These are phyloP conservation scores for Flaveria sonorensis DNA, from an alignment of 129 eudicot species.

Conservation along the genomic window DNA sequence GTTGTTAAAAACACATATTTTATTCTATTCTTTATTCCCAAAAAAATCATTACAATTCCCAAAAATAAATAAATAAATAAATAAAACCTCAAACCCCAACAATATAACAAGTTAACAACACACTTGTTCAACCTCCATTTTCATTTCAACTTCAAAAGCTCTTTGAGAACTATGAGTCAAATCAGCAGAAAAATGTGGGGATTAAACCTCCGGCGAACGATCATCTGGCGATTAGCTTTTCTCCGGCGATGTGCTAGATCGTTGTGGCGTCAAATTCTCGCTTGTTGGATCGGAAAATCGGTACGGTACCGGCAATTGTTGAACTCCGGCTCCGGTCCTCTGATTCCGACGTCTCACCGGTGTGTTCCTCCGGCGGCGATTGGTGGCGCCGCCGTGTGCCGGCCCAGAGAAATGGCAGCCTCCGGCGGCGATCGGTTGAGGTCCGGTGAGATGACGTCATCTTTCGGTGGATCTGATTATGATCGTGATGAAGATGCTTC, in stretches of 20 bases:
- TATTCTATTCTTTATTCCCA: background rate
- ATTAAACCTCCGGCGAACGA: constrained; percentile 30
- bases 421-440: constrained; percentile 11
- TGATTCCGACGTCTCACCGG: constrained; percentile 14
- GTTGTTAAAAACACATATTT: constrained; percentile 27
- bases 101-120: background rate
- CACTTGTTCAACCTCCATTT: background rate
- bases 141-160: background rate
- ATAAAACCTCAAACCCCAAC: background rate
- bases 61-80: background rate
- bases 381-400: background rate
- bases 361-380: constrained; percentile 4
- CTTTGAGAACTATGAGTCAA: constrained; percentile 26
- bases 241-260: constrained; percentile 49
- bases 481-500: constrained; percentile 43
- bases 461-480: constrained; percentile 18
- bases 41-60: background rate
- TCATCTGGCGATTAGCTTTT: constrained; percentile 45
- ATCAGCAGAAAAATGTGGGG: constrained; percentile 36
- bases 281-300: constrained; percentile 48
- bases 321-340: constrained; percentile 22
- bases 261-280: constrained; percentile 50
- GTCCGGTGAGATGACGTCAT: constrained; percentile 31
- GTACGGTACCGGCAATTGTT: constrained; percentile 36
- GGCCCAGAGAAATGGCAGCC: constrained; percentile 3